Base-by-base conservation (phyloP, 2,329 filamentous ascomycete genomes). In the Pseudopyrenochaeta lycopersici region DNA sequence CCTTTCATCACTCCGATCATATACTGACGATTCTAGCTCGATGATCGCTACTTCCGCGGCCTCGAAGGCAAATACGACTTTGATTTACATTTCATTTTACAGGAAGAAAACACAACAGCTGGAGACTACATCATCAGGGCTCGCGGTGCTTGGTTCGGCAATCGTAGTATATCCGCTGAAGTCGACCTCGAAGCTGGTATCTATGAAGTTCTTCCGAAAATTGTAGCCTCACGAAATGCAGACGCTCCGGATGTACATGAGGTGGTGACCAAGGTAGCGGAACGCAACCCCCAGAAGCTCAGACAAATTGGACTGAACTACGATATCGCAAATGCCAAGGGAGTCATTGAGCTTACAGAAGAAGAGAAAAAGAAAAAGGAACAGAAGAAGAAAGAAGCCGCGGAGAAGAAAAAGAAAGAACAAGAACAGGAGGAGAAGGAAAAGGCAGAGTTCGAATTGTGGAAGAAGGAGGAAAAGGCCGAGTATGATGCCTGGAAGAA, bases 131-230 rank as follows among this genome's bases (percentile, higher is more conserved):
- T 84, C 35, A 79, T 85, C 6, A 82, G 82, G 41, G 84, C 80
- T 40, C 55, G 80, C 63, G 55, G 82, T 70, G 63, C 80, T 73
- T 73, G 68, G 62, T 80, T 80, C 69, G 90, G 91, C 81, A 85
- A 81, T 12, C 87, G 91, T 7, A 90, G 88, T 4, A 87, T 92
- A 45, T 92, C 88, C 43, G 87, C 90, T 2, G 91, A 95, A 70
- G 82, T 94, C 15, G 82, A 88, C 23, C 84, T 95, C 36, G 85
- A 90, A 18, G 84, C 88, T 0, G 91, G 91, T 6, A 85, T 82
- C 31, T 95, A 95, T 73, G 85, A 86, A 21, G 85, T 96, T 4
- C 79, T 91, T 15, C 84, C 93, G 70, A 91, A 90, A 67, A 83
- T 94, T 46, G 86, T 86, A 3, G 90, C 90, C 1, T 80, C 80